Percentiles rank a stretch among this genome's conserved stretches.
These are phyloP conservation scores for Pneumocystis sp. DNA, from an alignment of 1,139 yeast genomes.

Conservation along the genomic window DNA sequence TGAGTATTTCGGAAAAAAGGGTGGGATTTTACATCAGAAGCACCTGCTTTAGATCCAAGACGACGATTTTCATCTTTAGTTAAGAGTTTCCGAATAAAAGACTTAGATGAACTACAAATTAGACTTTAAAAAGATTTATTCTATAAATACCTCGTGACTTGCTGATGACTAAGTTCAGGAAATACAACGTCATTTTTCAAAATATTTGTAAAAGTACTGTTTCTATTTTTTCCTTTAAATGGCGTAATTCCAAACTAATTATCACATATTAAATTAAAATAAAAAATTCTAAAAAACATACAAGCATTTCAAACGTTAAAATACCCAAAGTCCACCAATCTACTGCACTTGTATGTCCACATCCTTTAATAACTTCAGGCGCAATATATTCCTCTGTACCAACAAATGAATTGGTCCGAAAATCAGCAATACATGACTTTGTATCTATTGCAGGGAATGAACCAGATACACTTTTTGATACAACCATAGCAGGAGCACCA, in stretches of 20 bases:
- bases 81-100: constrained; percentile 60
- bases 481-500: constrained; percentile 32
- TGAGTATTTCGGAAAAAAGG: constrained; percentile 79
- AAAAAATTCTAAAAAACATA: background rate
- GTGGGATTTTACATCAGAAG: constrained; percentile 82
- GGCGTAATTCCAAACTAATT: constrained; percentile 71
- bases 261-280: background rate
- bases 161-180: constrained; percentile 27
- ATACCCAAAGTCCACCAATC: constrained; percentile 99
- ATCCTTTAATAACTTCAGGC: constrained; percentile 91
- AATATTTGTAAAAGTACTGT: constrained; percentile 76
- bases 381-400: constrained; percentile 98
- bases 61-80: constrained; percentile 81
- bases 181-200: constrained; percentile 71
- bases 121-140: constrained; percentile 21
- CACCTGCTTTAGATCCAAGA: constrained; percentile 83
- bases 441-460: constrained; percentile 51
- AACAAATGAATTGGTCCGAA: constrained; percentile 90
- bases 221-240: constrained; percentile 78
- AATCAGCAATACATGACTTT: constrained; percentile 86
- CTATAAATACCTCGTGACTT: constrained; percentile 15
- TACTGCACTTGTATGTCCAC: constrained; percentile 94
- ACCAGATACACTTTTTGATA: constrained; percentile 20
- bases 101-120: constrained; percentile 59
- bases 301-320: constrained; percentile 73